Base-by-base conservation (phyloP, 2,329 filamentous ascomycete genomes). In the Madurella mycetomatis region DNA sequence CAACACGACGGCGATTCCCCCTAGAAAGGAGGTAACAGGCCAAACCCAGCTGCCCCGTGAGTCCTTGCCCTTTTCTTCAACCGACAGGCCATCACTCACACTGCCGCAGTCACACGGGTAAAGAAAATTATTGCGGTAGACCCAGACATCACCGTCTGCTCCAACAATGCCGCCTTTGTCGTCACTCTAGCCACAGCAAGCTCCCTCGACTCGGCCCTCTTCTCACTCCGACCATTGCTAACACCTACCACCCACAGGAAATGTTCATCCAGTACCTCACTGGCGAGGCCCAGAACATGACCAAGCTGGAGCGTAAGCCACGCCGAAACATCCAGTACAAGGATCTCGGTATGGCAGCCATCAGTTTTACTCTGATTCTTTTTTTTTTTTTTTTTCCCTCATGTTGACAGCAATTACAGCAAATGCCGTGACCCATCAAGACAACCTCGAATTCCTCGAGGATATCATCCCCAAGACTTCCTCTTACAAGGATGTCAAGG, bases 121-220 rank as follows among this genome's bases (percentile, higher is more conserved):
- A 96, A 96, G 74, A 96, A 95, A 74, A 96, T 99, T 68, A 90
- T 99, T 57, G 82, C 84, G 47, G 82, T 90, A 54, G 94, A 99
- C 71, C 84, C 89, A 42, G 92, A 96, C 59, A 88, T 96, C 58
- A 79, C 77, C 59, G 83, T 88, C 68, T 95, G 90, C 71, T 95
- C 92, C 45, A 95, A 92, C 71, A 95, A 95, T 67, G 92, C 92
- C 51, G 88, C 92, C 17, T 97, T 97, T 70, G 85, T 92, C 54
- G 95, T 97, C 65, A 92, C 92, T 1, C 80, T 96, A 56, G 94
- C 94, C 18, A 92, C 94, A 3, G 88, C 89, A 72, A 61, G 80
- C 68, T 41, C 18, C 19, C 44, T 16, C 15, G 4, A 15, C 19
- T 32, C 7, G 9, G 11, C 18, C 32, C 13, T 32, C 5, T 12